Evolutionary conservation across 441 rosid genomes (phyloP), one percentile per base, ranked within the genome.

Genomic region (Populus hybrid): DNA sequence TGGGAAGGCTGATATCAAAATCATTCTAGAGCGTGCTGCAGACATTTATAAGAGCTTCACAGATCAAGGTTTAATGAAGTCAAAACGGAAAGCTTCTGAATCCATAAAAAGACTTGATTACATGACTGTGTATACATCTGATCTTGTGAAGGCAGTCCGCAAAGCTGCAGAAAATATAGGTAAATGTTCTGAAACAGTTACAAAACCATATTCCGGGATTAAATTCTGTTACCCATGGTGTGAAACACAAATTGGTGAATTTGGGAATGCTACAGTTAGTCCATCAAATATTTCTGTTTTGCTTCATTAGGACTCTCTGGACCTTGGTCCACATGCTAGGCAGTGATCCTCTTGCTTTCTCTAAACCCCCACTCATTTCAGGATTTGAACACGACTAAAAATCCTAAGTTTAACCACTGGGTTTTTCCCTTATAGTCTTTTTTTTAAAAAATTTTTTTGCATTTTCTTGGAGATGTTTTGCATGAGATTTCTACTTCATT

Each of bases 141-240:
- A 84, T 83, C 99, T 96, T 67, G 98, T 93, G 77, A 89, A 88
- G 72, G 98, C 97, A 69, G 98, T 96, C 67, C 92, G 88, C 74
- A 94, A 76, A 85, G 96, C 96, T 72, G 96, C 98, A 24, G 98
- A 98, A 77, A 87, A 87, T 77, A 84, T 86, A 85, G 99, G 99
- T 96, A 92, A 67, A 70, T 69, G 67, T 69, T 76, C 68, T 23
- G 73, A 70, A 73, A 70, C 34, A 73, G 71, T 28, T 72, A 26
- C 28, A 26, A 26, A 26, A 67, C 74, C 66, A 14, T 77, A 18
- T 50, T 36, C 23, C 21, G 30, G 40, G 28, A 73, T 35, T 46
- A 26, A 64, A 61, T 40, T 42, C 67, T 70, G 70, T 61, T 6
- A 64, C 26, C 73, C 36, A 8, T 40, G 23, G 71, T 18, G 73